Evolutionary conservation across 1,139 yeast species (phyloP).

Genomic region (Nakaseomyces kungkrabaensis): DNA sequence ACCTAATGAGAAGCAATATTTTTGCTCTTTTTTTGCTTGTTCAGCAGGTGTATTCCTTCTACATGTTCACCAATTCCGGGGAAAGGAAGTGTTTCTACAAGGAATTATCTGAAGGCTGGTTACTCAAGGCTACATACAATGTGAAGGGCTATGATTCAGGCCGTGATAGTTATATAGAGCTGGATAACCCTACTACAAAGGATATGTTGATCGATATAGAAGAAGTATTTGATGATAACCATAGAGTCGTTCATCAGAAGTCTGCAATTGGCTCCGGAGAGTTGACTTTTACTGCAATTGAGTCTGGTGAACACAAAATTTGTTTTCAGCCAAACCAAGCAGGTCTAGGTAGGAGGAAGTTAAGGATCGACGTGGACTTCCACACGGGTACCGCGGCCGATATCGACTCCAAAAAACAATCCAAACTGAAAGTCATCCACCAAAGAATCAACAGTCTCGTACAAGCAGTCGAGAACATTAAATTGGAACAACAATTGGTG

Average conservation of each 20-base stretch:
- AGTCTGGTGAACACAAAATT: constrained; percentile 62
- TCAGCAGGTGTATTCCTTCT: constrained; percentile 27
- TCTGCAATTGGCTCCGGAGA: constrained; percentile 46
- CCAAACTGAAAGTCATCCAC: constrained; percentile 40
- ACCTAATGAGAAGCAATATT: not conserved
- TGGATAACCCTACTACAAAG: constrained; percentile 32
- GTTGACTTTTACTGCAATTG: constrained; percentile 59
- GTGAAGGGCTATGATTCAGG: constrained; percentile 46
- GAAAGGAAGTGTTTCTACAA: constrained; percentile 56
- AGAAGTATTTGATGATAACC: constrained; percentile 55
- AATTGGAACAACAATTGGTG: constrained; percentile 55
- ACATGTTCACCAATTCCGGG: constrained; percentile 48
- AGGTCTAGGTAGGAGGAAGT: constrained; percentile 41
- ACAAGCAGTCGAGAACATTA: constrained; percentile 46
- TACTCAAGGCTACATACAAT: constrained; percentile 50
- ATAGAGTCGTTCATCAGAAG: constrained; percentile 58
- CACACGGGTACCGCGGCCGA: constrained; percentile 41
- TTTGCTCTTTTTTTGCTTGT: not conserved
- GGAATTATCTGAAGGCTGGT: constrained; percentile 53
- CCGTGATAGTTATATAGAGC: constrained; percentile 32
- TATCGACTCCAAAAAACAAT: constrained; percentile 44
- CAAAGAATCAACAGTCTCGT: constrained; percentile 44
- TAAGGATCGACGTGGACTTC: constrained; percentile 38
- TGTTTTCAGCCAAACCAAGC: constrained; percentile 59
- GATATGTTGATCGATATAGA: constrained; percentile 45